Percentiles rank a stretch among this genome's conserved stretches.
Conservation (phyloP, 2,329 filamentous ascomycete species). For the Bipolaris zeicola region DNA sequence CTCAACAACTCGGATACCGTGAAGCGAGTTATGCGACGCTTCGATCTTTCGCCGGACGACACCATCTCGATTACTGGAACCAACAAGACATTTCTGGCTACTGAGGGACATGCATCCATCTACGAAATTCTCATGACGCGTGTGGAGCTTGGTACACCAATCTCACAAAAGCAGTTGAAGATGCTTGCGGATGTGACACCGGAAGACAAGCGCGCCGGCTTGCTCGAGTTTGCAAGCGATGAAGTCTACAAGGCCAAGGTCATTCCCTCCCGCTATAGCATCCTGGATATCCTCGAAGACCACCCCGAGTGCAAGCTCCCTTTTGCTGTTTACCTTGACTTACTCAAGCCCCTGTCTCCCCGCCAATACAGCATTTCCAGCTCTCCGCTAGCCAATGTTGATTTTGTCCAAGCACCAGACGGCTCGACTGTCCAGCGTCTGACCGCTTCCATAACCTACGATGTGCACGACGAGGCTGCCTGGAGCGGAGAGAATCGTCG, state of each 20-base stretch:
- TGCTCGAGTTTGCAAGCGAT: constrained; percentile 6
- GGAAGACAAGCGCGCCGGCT: constrained; percentile 4
- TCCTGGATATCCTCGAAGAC: constrained; percentile 11
- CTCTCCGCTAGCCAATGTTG: constrained; percentile 63
- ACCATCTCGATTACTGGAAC: constrained; percentile 16
- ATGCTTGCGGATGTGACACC: constrained; percentile 7
- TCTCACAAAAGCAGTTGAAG: constrained; percentile 11
- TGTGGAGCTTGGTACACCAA: constrained; percentile 12
- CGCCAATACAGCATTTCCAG: constrained; percentile 63
- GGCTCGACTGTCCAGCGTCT: constrained; percentile 1
- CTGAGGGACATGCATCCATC: constrained; percentile 2
- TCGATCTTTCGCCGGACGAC: constrained; percentile 13
- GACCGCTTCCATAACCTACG: constrained; percentile 9
- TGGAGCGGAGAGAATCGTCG: constrained; percentile 10
- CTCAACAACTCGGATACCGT: constrained; percentile 57
- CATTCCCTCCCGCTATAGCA: constrained; percentile 10
- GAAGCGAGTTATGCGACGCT: constrained; percentile 25
- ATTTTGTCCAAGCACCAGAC: constrained; percentile 4
- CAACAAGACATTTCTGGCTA: constrained; percentile 9
- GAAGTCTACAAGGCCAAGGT: constrained; percentile 6
- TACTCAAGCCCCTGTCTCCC: constrained; percentile 10
- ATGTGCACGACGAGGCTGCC: constrained; percentile 10
- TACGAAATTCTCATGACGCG: constrained; percentile 13
- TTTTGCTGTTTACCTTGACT: constrained; percentile 7
- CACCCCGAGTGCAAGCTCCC: constrained; percentile 5